Base-by-base conservation (phyloP, 2,329 filamentous ascomycete genomes). In the Dichotomopilus funicola region DNA sequence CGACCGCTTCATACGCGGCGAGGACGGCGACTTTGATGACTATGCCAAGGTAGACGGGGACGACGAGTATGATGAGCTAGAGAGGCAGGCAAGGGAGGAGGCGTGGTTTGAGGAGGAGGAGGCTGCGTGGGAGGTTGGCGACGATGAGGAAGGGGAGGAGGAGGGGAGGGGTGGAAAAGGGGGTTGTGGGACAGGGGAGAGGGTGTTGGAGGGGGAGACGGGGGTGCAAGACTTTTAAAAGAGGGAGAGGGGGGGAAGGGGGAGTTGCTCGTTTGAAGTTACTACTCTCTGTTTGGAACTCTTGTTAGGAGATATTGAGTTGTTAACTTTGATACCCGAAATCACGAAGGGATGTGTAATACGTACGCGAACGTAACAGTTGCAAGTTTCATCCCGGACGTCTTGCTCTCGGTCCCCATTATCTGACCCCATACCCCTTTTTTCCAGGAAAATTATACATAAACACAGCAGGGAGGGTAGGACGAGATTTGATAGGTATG, bases 31-130 rank as follows among this genome's bases (percentile, higher is more conserved):
- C 48, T 92, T 95, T 64, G 86, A 27, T 27, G 19, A 92, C 59
- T 96, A 95, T 66, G 69, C 64, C 1, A 64, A 61, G 2, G 85
- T 95, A 5, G 91, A 96, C 66, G 73, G 74, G 38, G 84, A 87
- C 64, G 85, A 90, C 35, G 83, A 85, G 19, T 85, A 83, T 54
- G 89, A 95, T 67, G 82, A 70, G 67, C 71, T 75, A 70, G 78
- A 66, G 75, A 81, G 73, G 59, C 72, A 76, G n/a, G 83, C 86
- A 51, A 74, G 75, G 11, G 79, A 92, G 69, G 89, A 95, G 40
- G 78, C 78, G 19, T 95, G 88, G 75, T 91, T 95, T 66, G 88
- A 91, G 27, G 83, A 84, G 5, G 87, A 95, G 73, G 85, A 88
- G 63, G 86, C 87, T 0, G 77, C 77, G 48, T 89, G 86, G 80